Evolutionary conservation across 1,284 basidiomycete species (phyloP).

Genomic region (Ganoderma lucidum): DNA sequence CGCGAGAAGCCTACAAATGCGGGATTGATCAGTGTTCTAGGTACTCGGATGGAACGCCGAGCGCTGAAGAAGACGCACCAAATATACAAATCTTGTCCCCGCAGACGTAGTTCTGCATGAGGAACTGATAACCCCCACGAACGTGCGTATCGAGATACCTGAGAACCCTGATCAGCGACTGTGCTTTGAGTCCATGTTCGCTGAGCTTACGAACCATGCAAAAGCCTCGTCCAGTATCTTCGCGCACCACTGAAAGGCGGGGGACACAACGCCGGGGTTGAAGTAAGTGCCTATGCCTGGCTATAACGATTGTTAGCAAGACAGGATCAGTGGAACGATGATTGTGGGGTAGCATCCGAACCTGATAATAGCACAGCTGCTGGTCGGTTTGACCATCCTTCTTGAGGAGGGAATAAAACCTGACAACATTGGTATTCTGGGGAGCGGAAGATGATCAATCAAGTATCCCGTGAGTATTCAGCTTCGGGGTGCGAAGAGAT

Average conservation of each 20-base stretch:
- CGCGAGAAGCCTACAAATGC: constrained; percentile 44
- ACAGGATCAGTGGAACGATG: background rate
- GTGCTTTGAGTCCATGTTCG: background rate
- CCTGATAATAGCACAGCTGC: constrained; percentile 54
- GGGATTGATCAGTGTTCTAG: background rate
- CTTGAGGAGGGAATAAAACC: constrained; percentile 48
- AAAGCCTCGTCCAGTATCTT: constrained; percentile 55
- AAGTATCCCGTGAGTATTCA: constrained; percentile 2
- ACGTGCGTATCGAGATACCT: constrained; percentile 59
- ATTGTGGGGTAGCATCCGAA: constrained; percentile 19
- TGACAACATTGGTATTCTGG: constrained; percentile 52
- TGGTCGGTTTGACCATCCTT: constrained; percentile 43
- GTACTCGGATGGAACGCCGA: background rate
- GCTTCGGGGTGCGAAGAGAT: background rate
- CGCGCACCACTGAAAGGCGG: constrained; percentile 47
- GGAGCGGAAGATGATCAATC: background rate
- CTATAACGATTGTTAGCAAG: constrained; percentile 22
- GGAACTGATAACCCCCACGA: constrained; percentile 67
- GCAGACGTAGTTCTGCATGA: constrained; percentile 66
- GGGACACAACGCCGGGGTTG: constrained; percentile 47
- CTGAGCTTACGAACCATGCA: constrained; percentile 48
- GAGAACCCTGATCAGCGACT: background rate
- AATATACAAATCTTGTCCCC: constrained; percentile 64
- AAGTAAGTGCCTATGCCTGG: constrained; percentile 60
- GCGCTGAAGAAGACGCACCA: constrained; percentile 44